Conservation (phyloP, 768 basidiomycete genomes). For the Albatrellus ellisii region DNA sequence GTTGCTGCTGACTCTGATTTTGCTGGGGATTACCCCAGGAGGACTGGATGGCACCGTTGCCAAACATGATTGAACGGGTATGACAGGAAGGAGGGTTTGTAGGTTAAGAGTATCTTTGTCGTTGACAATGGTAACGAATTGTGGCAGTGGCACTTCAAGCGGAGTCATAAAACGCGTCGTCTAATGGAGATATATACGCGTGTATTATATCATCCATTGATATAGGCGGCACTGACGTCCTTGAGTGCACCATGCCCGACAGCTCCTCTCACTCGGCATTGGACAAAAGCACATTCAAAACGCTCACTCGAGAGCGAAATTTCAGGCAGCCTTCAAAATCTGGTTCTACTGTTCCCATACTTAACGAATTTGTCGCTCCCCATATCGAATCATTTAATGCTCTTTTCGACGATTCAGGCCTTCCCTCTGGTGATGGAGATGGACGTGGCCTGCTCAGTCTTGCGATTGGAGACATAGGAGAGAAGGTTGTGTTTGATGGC, state of each 20-base stretch:
- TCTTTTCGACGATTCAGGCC: conserved; percentile 86
- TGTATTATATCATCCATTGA: conserved; percentile 1
- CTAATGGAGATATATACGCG: neutral
- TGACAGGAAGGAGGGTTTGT: conserved; percentile 1
- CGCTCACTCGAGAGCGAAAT: conserved; percentile 61
- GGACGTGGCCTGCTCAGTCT: conserved; percentile 70
- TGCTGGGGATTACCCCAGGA: conserved; percentile 59
- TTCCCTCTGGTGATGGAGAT: conserved; percentile 59
- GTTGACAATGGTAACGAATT: neutral
- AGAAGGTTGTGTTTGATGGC: conserved; percentile 89
- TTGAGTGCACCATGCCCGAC: conserved; percentile 33
- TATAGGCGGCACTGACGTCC: neutral
- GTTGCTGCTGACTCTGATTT: conserved; percentile 48
- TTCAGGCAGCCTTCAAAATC: conserved; percentile 67
- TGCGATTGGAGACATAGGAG: conserved; percentile 72
- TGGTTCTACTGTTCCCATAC: conserved; percentile 58
- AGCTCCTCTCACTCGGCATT: conserved; percentile 25
- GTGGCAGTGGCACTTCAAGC: neutral
- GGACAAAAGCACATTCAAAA: conserved; percentile 55
- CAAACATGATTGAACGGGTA: conserved; percentile 41
- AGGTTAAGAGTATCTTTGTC: conserved; percentile 6
- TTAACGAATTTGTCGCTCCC: conserved; percentile 88
- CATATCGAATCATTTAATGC: conserved; percentile 96
- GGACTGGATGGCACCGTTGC: conserved; percentile 34
- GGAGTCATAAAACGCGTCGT: conserved; percentile 1